phyloP scores from a whole-genome alignment of 169 alveolate species.

The Plasmodium cynomolgi region DNA sequence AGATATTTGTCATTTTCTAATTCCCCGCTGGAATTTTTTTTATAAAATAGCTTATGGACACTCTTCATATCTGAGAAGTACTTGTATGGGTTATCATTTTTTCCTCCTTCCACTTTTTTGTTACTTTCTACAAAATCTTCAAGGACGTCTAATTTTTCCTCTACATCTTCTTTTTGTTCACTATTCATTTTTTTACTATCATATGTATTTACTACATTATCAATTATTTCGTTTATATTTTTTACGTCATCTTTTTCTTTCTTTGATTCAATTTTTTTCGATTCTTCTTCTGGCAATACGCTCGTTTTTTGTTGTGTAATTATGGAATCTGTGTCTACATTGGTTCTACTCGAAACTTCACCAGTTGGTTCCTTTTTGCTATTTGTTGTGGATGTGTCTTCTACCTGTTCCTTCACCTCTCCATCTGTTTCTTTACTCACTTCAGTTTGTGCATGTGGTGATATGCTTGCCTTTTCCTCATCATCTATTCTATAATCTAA shows the following conservation, averaged over 20 bases:
- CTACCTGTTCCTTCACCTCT: not conserved
- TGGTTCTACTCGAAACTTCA: not conserved
- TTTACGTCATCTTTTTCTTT: not conserved
- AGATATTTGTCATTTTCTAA: constrained; percentile 27
- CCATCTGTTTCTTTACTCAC: not conserved
- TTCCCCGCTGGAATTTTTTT: constrained; percentile 22
- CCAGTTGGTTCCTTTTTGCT: not conserved
- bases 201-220: constrained; percentile 7
- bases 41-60: constrained; percentile 37
- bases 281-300: constrained; percentile 1
- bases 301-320: not conserved
- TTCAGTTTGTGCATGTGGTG: constrained; percentile 4
- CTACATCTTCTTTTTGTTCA: not conserved
- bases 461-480: not conserved
- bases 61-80: constrained; percentile 35
- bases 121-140: constrained; percentile 36
- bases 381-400: not conserved
- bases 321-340: constrained; percentile 5
- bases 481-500: not conserved
- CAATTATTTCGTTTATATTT: constrained; percentile 21
- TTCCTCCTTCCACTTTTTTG: constrained; percentile 2
- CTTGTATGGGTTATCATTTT: constrained; percentile 28
- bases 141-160: constrained; percentile 23
- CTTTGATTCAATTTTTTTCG: not conserved
- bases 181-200: not conserved